A percentile compares a stretch with the other conserved stretches of the same genome.
phyloP scores from a whole-genome alignment of 1,284 basidiomycete genomes.

The Irpex sp. region DNA sequence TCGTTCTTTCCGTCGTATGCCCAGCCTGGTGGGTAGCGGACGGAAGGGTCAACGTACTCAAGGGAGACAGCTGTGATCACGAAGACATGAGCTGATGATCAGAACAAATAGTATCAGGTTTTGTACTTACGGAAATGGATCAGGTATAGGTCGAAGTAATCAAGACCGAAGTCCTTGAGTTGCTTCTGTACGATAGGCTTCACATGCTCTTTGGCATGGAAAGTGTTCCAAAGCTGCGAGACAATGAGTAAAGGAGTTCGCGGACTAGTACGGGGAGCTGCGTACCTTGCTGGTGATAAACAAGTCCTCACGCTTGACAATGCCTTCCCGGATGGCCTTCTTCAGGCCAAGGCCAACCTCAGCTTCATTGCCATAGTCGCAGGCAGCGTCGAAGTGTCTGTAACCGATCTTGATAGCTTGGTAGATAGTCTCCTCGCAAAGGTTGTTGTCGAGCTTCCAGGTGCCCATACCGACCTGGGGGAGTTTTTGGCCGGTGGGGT shows the following conservation, averaged over 20 bases:
- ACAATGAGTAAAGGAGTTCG: not conserved
- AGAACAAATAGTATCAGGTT: not conserved
- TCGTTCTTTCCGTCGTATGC: slow-evolving; percentile 22
- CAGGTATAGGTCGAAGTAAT: slow-evolving; percentile 24
- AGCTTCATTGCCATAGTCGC: slow-evolving; percentile 38
- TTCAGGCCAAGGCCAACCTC: slow-evolving; percentile 34
- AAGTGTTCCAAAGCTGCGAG: slow-evolving; percentile 23
- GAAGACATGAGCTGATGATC: not conserved
- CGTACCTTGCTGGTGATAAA: slow-evolving; percentile 25
- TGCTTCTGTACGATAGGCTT: slow-evolving; percentile 20
- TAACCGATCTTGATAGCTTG: slow-evolving; percentile 39
- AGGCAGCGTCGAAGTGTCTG: slow-evolving; percentile 37
- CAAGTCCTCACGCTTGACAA: slow-evolving; percentile 38
- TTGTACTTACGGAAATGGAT: slow-evolving; percentile 24
- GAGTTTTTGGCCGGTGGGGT: slow-evolving; percentile 13
- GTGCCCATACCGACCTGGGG: slow-evolving; percentile 25
- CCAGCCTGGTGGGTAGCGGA: slow-evolving; percentile 24
- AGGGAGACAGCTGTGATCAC: slow-evolving; percentile 19
- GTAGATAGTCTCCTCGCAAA: slow-evolving; percentile 32
- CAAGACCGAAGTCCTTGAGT: slow-evolving; percentile 24
- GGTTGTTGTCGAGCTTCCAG: slow-evolving; percentile 23
- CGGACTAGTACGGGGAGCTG: not conserved
- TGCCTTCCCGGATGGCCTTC: slow-evolving; percentile 34
- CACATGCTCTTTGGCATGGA: slow-evolving; percentile 23
- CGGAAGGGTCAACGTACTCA: slow-evolving; percentile 19